These are phyloP conservation scores for Raffaelea albimanens DNA, from an alignment of 2,329 filamentous ascomycete species.

Conservation along the genomic window DNA sequence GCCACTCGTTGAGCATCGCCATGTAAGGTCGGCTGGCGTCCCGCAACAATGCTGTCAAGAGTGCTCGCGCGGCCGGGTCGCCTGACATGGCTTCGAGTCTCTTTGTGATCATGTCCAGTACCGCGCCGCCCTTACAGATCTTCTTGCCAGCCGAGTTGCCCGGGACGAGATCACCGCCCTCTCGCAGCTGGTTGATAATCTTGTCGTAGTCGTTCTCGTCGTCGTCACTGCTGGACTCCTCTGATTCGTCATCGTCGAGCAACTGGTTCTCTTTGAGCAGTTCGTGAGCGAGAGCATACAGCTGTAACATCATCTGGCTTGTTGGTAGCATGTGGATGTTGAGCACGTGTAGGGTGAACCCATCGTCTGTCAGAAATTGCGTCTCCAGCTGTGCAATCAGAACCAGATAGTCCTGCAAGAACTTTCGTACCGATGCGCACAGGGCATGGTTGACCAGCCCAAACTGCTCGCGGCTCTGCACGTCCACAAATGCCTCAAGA, in stretches of 20 bases:
- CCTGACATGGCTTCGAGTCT: slow-evolving; percentile 84
- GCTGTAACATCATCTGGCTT: slow-evolving; percentile 80
- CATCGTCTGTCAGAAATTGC: slow-evolving; percentile 78
- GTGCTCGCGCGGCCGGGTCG: slow-evolving; percentile 73
- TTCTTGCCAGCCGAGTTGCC: slow-evolving; percentile 78
- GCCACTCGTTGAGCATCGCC: slow-evolving; percentile 97
- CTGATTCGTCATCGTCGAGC: slow-evolving; percentile 67
- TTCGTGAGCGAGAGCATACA: slow-evolving; percentile 82
- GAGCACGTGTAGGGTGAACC: slow-evolving; percentile 86
- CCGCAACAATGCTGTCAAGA: slow-evolving; percentile 73
- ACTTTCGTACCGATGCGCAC: slow-evolving; percentile 86
- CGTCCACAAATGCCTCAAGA: slow-evolving; percentile 85
- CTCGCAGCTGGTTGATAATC: slow-evolving; percentile 79
- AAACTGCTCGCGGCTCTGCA: slow-evolving; percentile 87
- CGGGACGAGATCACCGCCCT: slow-evolving; percentile 72
- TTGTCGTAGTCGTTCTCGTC: slow-evolving; percentile 83
- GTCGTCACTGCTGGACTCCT: slow-evolving; percentile 63
- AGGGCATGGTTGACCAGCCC: slow-evolving; percentile 92
- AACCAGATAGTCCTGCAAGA: slow-evolving; percentile 87
- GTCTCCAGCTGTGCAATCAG: slow-evolving; percentile 90
- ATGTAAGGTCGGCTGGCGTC: slow-evolving; percentile 93
- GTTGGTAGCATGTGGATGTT: slow-evolving; percentile 88
- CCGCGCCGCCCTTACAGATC: slow-evolving; percentile 91
- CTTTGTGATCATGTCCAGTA: slow-evolving; percentile 79
- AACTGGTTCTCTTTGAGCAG: slow-evolving; percentile 81